phyloP scores from a whole-genome alignment of 257 asterid species.

The Solanum chmielewskii region DNA sequence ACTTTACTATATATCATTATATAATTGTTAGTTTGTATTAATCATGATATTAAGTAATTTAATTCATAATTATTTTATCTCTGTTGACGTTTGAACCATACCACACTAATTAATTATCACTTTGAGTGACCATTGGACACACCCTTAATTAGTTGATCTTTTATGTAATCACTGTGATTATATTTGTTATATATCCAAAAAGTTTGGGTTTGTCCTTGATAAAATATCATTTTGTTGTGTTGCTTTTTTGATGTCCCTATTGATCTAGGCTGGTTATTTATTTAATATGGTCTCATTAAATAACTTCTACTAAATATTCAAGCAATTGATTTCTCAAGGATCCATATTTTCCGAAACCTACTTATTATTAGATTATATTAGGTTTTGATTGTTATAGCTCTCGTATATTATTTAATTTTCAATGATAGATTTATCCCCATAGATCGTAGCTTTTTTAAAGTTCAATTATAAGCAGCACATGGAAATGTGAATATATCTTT shows the following conservation, averaged over 20 bases:
- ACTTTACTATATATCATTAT: background rate
- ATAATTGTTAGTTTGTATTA: background rate
- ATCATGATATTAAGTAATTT: background rate
- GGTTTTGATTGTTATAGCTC: background rate
- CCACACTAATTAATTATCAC: background rate
- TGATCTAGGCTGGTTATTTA: background rate
- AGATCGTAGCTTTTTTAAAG: background rate
- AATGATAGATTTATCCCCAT: background rate
- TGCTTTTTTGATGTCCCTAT: background rate
- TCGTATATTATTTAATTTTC: background rate
- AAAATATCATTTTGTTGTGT: background rate
- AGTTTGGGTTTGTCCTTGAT: background rate
- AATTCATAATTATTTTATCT: background rate
- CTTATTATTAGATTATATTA: background rate
- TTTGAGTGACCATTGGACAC: background rate
- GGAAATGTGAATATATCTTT: conserved; percentile 27
- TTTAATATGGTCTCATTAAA: background rate
- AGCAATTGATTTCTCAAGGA: background rate
- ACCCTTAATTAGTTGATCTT: background rate
- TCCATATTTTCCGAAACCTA: conserved; percentile 9
- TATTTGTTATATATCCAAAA: background rate
- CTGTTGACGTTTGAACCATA: background rate
- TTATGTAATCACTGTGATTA: background rate
- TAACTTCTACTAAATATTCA: background rate
- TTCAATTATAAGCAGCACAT: conserved; percentile 22